These are phyloP conservation scores for Botrytis aclada DNA, from an alignment of 2,329 filamentous ascomycete species.

Conservation along the genomic window DNA sequence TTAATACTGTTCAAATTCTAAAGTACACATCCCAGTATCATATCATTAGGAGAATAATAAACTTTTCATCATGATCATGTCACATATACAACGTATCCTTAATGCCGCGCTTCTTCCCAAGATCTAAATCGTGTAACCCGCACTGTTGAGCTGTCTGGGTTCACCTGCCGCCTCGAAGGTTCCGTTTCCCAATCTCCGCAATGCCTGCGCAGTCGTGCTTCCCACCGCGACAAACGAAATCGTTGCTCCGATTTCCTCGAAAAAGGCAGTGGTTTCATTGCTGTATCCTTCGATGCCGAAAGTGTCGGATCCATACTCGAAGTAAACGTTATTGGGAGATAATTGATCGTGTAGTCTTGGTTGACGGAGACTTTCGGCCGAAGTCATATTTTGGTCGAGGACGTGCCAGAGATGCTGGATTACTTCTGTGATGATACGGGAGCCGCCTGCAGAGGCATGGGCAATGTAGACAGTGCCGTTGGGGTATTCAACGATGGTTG, in stretches of 20 bases:
- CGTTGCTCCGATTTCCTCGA: constrained; percentile 56
- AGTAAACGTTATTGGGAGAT: constrained; percentile 51
- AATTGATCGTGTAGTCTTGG: constrained; percentile 65
- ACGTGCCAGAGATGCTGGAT: constrained; percentile 64
- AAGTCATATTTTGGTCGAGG: constrained; percentile 54
- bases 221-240: constrained; percentile 57
- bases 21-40: neutral
- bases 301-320: constrained; percentile 49
- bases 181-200: constrained; percentile 56
- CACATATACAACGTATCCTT: neutral
- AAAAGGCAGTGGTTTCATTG: constrained; percentile 57
- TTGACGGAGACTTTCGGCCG: constrained; percentile 51
- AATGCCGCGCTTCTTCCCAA: neutral
- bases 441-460: constrained; percentile 62
- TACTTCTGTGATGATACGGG: constrained; percentile 63
- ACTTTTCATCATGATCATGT: neutral
- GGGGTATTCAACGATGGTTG: constrained; percentile 59
- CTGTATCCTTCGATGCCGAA: constrained; percentile 48
- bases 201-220: constrained; percentile 59
- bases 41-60: neutral
- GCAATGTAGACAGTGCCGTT: constrained; percentile 57
- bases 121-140: constrained; percentile 51
- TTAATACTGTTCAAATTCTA: neutral
- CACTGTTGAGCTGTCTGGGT: constrained; percentile 69
- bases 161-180: constrained; percentile 77